Evolutionary conservation across 495 filamentous ascomycete species (phyloP), one percentile per base, ranked within the genome.

Genomic region (Rhizodiscina lignyota): DNA sequence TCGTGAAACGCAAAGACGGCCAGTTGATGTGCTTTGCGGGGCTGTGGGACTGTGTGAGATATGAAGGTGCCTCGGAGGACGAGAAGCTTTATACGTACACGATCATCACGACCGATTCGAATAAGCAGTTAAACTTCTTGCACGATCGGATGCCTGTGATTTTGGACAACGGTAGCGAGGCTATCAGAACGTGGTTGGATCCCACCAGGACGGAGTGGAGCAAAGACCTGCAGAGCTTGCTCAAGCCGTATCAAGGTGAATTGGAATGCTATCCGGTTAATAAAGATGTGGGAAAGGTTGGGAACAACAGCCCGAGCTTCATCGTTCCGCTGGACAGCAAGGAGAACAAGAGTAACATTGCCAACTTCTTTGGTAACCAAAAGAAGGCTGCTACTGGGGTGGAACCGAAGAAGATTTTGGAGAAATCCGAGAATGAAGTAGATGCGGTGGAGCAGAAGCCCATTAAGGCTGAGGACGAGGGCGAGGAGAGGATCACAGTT

Each of bases 141-240:
- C 89, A 97, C 43, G 79, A 92, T 37, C 71, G 89, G 13, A 97
- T 97, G 89, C 89, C 89, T 0, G 89, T 89, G 0, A 85, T 97
- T 13, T 47, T 97, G 3, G 80, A 94, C 0, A 69, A 78, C 20
- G 74, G 72, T 4, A 77, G 72, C 1, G 72, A 79, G 8, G 70
- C 63, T n/a, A 58, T 92, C 43, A 66, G 56, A 16, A 70, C 49
- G 2, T 97, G 89, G 89, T 61, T 96, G 32, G 79, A 91, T 51
- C 83, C 83, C 2, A 59, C 44, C 1, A 64, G 69, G 22, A 59
- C 58, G 5, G 70, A 69, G 31, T 96, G 87, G 87, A 76, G 68
- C 15, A 67, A 65, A 34, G 79, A 87, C 16, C 58, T 97, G 21
- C 84, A 94, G 48, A 59, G 53, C 2, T 55, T 89, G 6, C 50